These are phyloP conservation scores for Scheffersomyces parashehatae DNA, from an alignment of 1,139 yeast species.

Conservation along the genomic window DNA sequence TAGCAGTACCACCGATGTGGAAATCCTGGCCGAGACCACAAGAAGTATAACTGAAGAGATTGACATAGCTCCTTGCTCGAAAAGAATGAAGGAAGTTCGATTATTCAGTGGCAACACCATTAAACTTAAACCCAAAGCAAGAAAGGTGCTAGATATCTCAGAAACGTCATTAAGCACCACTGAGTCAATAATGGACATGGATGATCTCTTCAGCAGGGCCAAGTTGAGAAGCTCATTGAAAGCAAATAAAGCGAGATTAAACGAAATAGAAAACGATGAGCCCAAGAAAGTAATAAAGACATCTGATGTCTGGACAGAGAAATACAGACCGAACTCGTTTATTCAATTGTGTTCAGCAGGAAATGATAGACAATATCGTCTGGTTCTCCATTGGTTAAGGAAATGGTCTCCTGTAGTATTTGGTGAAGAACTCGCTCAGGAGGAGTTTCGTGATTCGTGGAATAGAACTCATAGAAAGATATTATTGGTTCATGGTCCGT, in stretches of 20 bases:
- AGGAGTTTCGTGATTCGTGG: slow-evolving; percentile 48
- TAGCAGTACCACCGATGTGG: neutral
- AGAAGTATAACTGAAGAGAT: neutral
- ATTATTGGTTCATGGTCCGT: slow-evolving; percentile 83
- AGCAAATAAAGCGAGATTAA: slow-evolving; percentile 15
- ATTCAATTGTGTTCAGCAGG: slow-evolving; percentile 68
- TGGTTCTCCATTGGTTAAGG: slow-evolving; percentile 73
- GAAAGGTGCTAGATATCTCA: neutral
- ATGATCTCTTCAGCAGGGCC: slow-evolving; percentile 29
- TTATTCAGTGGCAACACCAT: slow-evolving; percentile 27
- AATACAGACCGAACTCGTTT: slow-evolving; percentile 76
- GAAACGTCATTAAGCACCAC: neutral
- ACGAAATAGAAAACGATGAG: neutral
- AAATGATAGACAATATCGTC: slow-evolving; percentile 75
- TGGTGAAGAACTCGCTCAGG: slow-evolving; percentile 34
- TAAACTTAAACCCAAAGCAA: slow-evolving; percentile 16
- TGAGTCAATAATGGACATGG: slow-evolving; percentile 27
- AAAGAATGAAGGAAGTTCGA: slow-evolving; percentile 19
- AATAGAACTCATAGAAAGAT: slow-evolving; percentile 74
- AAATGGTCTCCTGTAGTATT: slow-evolving; percentile 78
- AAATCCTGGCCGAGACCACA: neutral
- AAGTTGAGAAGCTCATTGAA: slow-evolving; percentile 24
- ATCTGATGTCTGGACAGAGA: slow-evolving; percentile 65
- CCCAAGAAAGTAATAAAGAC: slow-evolving; percentile 1
- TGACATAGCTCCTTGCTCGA: slow-evolving; percentile 6